Conservation (phyloP, 2,329 filamentous ascomycete genomes). For the Aspergillus piperis region DNA sequence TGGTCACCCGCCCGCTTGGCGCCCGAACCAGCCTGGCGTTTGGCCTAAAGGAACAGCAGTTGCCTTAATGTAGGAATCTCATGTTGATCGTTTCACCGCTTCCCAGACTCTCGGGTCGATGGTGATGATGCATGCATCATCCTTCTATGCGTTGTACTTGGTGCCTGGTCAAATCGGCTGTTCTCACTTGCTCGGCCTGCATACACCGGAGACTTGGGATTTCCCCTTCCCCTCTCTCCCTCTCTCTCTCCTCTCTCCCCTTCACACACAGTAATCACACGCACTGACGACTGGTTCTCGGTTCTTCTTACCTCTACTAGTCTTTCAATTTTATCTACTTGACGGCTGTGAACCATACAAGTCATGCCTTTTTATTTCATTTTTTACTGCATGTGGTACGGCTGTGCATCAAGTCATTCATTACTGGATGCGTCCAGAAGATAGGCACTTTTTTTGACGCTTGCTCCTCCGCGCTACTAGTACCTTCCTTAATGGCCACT, state of each 20-base stretch:
- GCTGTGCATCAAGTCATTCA: too few species aligned
- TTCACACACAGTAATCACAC: background rate
- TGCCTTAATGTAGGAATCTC: conserved; percentile 4
- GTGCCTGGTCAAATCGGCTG: background rate
- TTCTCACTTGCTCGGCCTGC: background rate
- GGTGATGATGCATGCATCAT: conserved; percentile 40
- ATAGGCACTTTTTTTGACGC: background rate
- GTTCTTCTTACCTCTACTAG: background rate
- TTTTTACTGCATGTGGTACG: background rate
- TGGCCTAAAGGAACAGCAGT: background rate
- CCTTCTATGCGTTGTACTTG: conserved; percentile 24
- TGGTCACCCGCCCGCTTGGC: conserved; percentile 9
- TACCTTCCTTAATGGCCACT: background rate
- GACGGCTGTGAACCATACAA: background rate
- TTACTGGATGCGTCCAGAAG: background rate
- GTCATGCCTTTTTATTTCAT: background rate
- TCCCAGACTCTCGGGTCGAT: conserved; percentile 23
- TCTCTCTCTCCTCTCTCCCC: background rate
- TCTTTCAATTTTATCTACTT: background rate
- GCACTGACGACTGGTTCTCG: background rate
- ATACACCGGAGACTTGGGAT: background rate
- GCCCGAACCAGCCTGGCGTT: background rate
- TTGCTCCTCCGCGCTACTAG: background rate
- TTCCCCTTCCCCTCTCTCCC: background rate
- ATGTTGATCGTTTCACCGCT: conserved; percentile 22